Conservation (phyloP, 768 basidiomycete species). For the Omphalotus guepiniiformis region DNA sequence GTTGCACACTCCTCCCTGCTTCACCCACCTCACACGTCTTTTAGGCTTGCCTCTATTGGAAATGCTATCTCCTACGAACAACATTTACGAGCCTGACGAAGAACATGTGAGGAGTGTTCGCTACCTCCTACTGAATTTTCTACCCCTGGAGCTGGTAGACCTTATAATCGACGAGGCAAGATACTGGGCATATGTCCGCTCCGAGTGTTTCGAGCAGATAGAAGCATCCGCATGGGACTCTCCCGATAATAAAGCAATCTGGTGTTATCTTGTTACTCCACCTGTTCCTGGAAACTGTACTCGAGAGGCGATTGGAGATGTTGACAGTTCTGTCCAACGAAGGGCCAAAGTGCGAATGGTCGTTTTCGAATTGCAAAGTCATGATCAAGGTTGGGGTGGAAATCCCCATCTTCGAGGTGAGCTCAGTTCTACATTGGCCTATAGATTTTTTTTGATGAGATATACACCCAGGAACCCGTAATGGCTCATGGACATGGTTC, state of each 20-base stretch:
- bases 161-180: neutral
- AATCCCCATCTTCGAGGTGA: neutral
- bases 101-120: neutral
- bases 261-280: neutral
- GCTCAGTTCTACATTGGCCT: neutral
- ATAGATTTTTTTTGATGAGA: neutral
- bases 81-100: neutral
- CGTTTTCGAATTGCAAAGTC: neutral
- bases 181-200: neutral
- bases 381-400: constrained; percentile 5
- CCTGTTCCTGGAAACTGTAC: too few species aligned
- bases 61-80: too few species aligned
- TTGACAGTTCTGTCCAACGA: too few species aligned
- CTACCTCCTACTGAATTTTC: neutral
- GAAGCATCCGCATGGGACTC: neutral
- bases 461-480: neutral
- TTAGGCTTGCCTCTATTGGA: too few species aligned
- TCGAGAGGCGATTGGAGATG: too few species aligned
- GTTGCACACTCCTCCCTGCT: too few species aligned
- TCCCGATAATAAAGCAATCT: neutral
- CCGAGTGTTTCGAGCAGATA: neutral
- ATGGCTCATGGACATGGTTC: constrained; percentile 1
- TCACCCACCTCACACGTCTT: too few species aligned
- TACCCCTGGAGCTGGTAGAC: neutral
- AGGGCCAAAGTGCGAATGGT: neutral